Conservation (phyloP, 2,329 filamentous ascomycete species). For the Magnaporthiopsis incrustans region DNA sequence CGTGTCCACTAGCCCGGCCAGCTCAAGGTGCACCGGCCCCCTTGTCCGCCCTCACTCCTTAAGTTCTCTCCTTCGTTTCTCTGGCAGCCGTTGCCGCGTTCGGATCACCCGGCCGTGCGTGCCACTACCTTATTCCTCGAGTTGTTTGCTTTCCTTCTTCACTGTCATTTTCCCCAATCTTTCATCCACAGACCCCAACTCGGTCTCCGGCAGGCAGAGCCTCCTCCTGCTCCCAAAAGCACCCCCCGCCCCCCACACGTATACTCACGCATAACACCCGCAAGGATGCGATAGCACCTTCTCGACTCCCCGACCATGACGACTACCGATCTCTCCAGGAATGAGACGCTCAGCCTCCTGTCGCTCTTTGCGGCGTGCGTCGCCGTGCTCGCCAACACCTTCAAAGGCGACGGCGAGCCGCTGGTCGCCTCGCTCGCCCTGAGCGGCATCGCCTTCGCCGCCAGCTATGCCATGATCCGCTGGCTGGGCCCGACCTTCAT, state of each 20-base stretch:
- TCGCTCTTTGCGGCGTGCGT: constrained; percentile 61
- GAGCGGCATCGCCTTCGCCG: constrained; percentile 74
- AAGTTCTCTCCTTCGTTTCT: not conserved
- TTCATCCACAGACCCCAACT: not conserved
- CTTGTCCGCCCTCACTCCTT: not conserved
- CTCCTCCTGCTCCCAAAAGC: not conserved
- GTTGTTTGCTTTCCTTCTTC: not conserved
- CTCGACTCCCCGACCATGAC: not conserved
- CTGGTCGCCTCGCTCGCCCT: constrained; percentile 83
- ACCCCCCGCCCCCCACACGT: not conserved
- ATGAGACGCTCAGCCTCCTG: constrained; percentile 48
- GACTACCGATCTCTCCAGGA: constrained; percentile 33
- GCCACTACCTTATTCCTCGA: not conserved
- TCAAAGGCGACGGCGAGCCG: constrained; percentile 79
- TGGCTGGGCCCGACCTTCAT: constrained; percentile 92
- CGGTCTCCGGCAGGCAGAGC: not conserved
- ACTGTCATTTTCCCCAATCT: not conserved
- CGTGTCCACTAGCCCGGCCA: not conserved
- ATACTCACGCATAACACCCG: not conserved
- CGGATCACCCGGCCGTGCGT: not conserved
- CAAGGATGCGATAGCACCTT: not conserved
- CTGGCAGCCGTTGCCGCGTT: not conserved
- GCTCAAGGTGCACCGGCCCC: not conserved
- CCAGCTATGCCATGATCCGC: constrained; percentile 77
- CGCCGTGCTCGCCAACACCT: constrained; percentile 70